Conservation (phyloP, 208 protist species). For the Crithidia brevicula region DNA sequence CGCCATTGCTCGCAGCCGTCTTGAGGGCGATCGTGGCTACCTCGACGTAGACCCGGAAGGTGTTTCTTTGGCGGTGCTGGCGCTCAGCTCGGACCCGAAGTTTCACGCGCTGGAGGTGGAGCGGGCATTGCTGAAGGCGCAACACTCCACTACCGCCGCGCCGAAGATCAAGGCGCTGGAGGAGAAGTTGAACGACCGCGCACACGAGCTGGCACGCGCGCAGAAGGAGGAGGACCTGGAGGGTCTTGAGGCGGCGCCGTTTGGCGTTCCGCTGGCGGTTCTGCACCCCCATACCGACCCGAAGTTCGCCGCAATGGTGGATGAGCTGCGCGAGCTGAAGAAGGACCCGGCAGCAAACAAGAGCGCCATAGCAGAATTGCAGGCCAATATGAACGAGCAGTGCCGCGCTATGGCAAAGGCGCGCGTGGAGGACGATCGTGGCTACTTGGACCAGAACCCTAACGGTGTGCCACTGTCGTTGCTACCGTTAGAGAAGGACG, state of each 20-base stretch:
- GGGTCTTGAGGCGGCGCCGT: conserved; percentile 44
- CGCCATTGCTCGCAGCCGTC: conserved; percentile 33
- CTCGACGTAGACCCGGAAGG: conserved; percentile 48
- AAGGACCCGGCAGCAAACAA: conserved; percentile 26
- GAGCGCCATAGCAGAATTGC: conserved; percentile 30
- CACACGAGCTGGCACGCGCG: conserved; percentile 58
- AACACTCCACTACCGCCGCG: not conserved
- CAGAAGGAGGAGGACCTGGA: conserved; percentile 48
- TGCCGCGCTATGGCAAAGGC: conserved; percentile 46
- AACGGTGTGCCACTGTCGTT: conserved; percentile 49
- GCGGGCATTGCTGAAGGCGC: conserved; percentile 54
- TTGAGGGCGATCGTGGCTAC: conserved; percentile 38
- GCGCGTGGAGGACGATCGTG: conserved; percentile 46
- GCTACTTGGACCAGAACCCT: conserved; percentile 49
- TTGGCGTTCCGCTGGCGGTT: conserved; percentile 50
- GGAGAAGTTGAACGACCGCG: conserved; percentile 63
- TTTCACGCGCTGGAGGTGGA: conserved; percentile 63
- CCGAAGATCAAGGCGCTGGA: conserved; percentile 41
- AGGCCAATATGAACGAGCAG: conserved; percentile 57
- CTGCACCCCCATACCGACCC: conserved; percentile 54
- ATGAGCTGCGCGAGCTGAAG: conserved; percentile 46
- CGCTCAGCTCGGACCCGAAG: conserved; percentile 37
- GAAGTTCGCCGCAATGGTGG: conserved; percentile 36
- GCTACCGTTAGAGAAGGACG: conserved; percentile 53
- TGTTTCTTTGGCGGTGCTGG: conserved; percentile 36